These are phyloP conservation scores for Solanum habrochaites DNA, from an alignment of 257 asterid genomes.

Conservation along the genomic window DNA sequence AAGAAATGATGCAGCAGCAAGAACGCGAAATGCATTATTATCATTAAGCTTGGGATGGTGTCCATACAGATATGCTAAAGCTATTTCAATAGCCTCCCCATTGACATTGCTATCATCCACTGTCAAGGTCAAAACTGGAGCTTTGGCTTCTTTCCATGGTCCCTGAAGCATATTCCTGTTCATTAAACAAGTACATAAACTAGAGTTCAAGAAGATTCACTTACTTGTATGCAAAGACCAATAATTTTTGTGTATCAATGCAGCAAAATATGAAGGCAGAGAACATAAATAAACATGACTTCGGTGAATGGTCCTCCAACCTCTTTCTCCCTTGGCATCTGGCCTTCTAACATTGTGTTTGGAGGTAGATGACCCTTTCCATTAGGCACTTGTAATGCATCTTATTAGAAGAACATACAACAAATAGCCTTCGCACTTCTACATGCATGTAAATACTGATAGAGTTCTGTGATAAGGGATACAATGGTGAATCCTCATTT, in stretches of 20 bases:
- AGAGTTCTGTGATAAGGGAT: not conserved
- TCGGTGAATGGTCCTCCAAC: not conserved
- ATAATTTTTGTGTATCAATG: not conserved
- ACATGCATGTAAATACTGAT: not conserved
- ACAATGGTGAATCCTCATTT: not conserved
- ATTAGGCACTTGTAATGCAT: not conserved
- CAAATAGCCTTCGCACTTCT: not conserved
- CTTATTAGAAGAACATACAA: not conserved
- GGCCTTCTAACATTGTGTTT: not conserved
- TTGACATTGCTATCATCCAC: slow-evolving; percentile 89
- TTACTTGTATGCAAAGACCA: not conserved
- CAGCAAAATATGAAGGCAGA: not conserved
- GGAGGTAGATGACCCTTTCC: not conserved
- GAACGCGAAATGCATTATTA: slow-evolving; percentile 78
- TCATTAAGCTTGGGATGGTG: slow-evolving; percentile 88
- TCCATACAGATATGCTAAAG: slow-evolving; percentile 94
- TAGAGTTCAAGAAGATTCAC: not conserved
- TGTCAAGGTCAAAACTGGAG: slow-evolving; percentile 66
- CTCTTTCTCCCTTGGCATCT: not conserved
- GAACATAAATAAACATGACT: not conserved
- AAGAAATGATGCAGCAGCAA: slow-evolving; percentile 96
- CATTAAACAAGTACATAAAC: slow-evolving; percentile 3
- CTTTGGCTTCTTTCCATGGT: slow-evolving; percentile 96
- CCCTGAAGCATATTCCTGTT: slow-evolving; percentile 97
- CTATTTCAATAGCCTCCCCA: slow-evolving; percentile 66